These are phyloP conservation scores for Leptomonas pyrrhocoris DNA, from an alignment of 208 protist species.

Conservation along the genomic window DNA sequence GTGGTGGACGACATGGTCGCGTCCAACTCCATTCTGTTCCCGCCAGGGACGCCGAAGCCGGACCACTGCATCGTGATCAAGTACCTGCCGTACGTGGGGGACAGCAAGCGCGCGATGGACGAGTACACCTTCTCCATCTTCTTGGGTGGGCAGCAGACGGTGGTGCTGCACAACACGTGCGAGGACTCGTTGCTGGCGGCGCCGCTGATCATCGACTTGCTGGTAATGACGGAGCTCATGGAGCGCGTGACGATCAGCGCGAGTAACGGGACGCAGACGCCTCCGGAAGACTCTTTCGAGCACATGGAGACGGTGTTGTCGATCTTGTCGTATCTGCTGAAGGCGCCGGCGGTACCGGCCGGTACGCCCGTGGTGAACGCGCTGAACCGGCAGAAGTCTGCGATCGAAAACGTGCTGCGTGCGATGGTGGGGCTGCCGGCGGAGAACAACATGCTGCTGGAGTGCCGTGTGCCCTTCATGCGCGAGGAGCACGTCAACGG, in stretches of 20 bases:
- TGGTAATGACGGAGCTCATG: slow-evolving; percentile 97
- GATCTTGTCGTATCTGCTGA: slow-evolving; percentile 97
- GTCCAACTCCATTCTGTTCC: slow-evolving; percentile 96
- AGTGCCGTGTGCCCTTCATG: slow-evolving; percentile 87
- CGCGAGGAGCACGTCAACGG: slow-evolving; percentile 37
- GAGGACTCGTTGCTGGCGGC: slow-evolving; percentile 99
- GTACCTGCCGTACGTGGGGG: slow-evolving; percentile 98
- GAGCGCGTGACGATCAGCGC: slow-evolving; percentile 81
- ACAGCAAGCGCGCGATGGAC: slow-evolving; percentile 98
- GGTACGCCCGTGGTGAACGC: slow-evolving; percentile 98
- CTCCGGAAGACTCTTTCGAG: slow-evolving; percentile 57
- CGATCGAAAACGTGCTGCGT: slow-evolving; percentile 96
- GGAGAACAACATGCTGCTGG: slow-evolving; percentile 97
- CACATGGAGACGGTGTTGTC: slow-evolving; percentile 94
- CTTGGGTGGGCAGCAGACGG: slow-evolving; percentile 96
- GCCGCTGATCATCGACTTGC: slow-evolving; percentile 98
- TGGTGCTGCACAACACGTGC: slow-evolving; percentile 98
- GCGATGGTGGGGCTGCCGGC: slow-evolving; percentile 95
- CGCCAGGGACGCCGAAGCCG: slow-evolving; percentile 86
- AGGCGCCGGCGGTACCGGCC: slow-evolving; percentile 94
- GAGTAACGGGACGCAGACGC: slow-evolving; percentile 22
- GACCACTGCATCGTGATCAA: slow-evolving; percentile 99
- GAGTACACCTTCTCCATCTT: slow-evolving; percentile 99
- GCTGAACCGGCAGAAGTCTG: slow-evolving; percentile 95
- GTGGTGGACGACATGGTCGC: slow-evolving; percentile 99